Evolutionary conservation across 257 asterid genomes (phyloP), one percentile per base, ranked within the genome.

Genomic region (Misopates orontium): DNA sequence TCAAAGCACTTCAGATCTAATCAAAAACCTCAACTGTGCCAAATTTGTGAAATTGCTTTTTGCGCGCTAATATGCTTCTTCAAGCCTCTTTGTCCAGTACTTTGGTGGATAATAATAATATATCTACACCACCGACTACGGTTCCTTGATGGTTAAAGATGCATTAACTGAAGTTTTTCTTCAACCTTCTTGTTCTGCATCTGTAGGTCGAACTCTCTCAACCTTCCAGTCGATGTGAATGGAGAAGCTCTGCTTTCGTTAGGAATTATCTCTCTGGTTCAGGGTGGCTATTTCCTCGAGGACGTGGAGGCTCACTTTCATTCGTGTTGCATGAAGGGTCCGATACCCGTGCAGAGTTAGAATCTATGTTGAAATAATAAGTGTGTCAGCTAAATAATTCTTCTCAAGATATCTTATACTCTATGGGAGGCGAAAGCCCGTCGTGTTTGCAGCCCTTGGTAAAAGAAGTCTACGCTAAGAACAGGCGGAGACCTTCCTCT

Each of bases 211-310:
- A 18, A 73, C 70, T 90, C 58, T 90, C 90, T 76, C 96, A 79
- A 44, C 99, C 99, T 20, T 84, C 95, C 31, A 79, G 83, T 67
- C 77, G 84, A 54, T 94, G 99, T 72, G 86, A 82, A 65, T 94
- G 99, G 97, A 82, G 68, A 72, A 84, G 95, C 68, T 84, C 97
- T 16, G 90, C 79, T 42, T 69, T 94, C 36, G 58, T 94, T 62
- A 82, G 99, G 82, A 94, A 83, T 74, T 90, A 90, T 77, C 88
- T 88, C 68, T 79, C 99, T 64, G 97, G 97, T 55, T 90, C 86
- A 39, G 99, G 90, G 79, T 88, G 96, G 99, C 55, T 90, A 51
- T 51, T 85, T 63, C 79, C 90, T 48, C 83, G 68, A 64, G 99
- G 96, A 47, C 71, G 71, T 42, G 99, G 99, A 8, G 96, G 99